A percentile compares a stretch with the other conserved stretches of the same genome.
Conservation (phyloP, 2,329 filamentous ascomycete genomes). For the Cytospora leucostoma region DNA sequence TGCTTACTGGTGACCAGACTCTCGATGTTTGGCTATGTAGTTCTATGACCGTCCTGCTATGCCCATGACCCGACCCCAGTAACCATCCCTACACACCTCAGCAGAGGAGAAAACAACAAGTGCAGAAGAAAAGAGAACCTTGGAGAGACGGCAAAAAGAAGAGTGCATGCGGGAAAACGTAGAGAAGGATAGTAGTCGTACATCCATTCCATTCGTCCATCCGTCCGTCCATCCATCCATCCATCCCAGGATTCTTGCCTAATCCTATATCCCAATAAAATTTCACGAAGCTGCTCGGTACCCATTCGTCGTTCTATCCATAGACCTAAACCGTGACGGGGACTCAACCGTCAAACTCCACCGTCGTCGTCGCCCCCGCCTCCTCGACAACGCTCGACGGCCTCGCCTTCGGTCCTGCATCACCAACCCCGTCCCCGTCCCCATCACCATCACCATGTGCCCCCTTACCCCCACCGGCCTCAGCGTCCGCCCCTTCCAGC, state of each 20-base stretch:
- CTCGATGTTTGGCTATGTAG: neutral
- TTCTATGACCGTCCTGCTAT: neutral
- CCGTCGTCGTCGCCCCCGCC: constrained; percentile 41
- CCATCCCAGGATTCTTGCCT: neutral
- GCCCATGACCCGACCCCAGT: neutral
- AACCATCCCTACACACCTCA: neutral
- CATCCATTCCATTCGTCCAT: neutral
- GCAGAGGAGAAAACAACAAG: neutral
- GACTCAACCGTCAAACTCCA: constrained; percentile 49
- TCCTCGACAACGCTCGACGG: constrained; percentile 29
- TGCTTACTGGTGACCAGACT: neutral
- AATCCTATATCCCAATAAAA: neutral
- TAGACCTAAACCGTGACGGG: neutral
- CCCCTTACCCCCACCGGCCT: constrained; percentile 53
- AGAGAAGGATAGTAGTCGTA: neutral
- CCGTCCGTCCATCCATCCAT: too few relatives aligned
- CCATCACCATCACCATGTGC: constrained; percentile 31
- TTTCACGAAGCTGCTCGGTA: neutral
- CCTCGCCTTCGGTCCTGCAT: constrained; percentile 21
- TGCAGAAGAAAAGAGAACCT: neutral
- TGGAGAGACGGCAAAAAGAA: neutral
- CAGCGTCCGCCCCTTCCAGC: constrained; percentile 72
- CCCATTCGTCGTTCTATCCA: neutral
- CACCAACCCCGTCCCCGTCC: constrained; percentile 32
- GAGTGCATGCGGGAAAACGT: neutral